Evolutionary conservation across 2,329 filamentous ascomycete genomes (phyloP), one percentile per base, ranked within the genome.

Genomic region (Tolypocladium guangdongense): DNA sequence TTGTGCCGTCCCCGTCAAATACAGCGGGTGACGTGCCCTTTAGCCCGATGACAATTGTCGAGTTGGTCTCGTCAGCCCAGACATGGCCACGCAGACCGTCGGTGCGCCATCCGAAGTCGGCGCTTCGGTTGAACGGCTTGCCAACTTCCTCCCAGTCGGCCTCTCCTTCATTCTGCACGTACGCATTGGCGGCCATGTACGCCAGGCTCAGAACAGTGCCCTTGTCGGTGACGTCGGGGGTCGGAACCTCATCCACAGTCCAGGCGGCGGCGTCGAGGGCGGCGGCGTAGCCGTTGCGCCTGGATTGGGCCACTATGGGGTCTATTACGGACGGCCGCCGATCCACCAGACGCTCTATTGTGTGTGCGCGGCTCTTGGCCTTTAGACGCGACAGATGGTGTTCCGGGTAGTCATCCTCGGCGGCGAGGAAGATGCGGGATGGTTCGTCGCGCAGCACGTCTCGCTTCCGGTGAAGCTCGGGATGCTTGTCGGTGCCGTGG

Each of bases 1-100:
- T 97, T 1, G 93, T 97, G 51, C 91, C 92, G 38, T 92, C 88
- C n/a, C 93, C 93, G 67, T 97, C 92, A 65, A 96, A 97, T 4
- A 97, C 84, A 14, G 93, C 92, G 2, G 86, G 82, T 1, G 86
- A 88, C 0, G 91, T 96, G 52, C 92, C 93, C 71, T 99, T 99
- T 54, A 99, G 72, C 6, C 90, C 91, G 58, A 97, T 93, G 43
- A 97, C 84, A 52, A 97, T 78, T 1, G 92, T 97, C 37, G 82
- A 82, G 68, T 97, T 96, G 39, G 73, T 81, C 62, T 90, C 82
- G 63, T 97, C 90, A 18, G 88, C 86, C 71, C 92, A 97, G 53
- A 99, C 84, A 68, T 99, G 93, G 2, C 93, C 93, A 53, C 92
- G 83, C 30, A 97, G 77, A 3, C 92, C 92, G 66, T 97, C 91